A percentile compares a stretch with the other conserved stretches of the same genome.
These are phyloP conservation scores for Akanthomyces muscarius DNA, from an alignment of 2,329 filamentous ascomycete species.

Conservation along the genomic window DNA sequence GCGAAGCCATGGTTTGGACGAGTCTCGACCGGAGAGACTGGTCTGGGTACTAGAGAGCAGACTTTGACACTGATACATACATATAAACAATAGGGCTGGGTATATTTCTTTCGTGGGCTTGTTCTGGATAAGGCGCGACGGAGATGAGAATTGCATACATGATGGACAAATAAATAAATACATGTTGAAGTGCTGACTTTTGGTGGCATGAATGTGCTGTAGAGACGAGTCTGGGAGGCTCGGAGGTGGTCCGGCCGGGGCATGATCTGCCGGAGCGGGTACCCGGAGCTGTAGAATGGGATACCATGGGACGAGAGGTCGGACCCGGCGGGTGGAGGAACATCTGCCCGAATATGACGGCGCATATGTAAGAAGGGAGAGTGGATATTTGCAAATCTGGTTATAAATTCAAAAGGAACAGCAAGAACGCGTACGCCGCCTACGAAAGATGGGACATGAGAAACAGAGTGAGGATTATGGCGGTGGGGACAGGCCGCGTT, in stretches of 20 bases:
- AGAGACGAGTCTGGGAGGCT: background rate
- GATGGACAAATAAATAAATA: background rate
- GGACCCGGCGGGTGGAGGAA: background rate
- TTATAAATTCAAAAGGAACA: background rate
- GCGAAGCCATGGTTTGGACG: background rate
- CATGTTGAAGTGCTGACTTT: background rate
- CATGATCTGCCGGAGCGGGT: conserved; percentile 7
- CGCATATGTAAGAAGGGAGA: background rate
- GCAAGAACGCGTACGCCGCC: background rate
- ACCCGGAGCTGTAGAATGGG: background rate
- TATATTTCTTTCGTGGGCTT: background rate
- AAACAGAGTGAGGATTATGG: background rate
- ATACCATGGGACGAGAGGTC: too few relatives aligned
- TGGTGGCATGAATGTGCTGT: background rate
- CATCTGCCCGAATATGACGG: background rate
- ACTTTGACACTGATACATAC: conserved; percentile 5
- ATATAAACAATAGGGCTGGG: background rate
- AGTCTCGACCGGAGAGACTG: background rate
- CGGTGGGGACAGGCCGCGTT: conserved; percentile 13
- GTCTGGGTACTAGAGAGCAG: conserved; percentile 4
- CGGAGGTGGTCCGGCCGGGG: background rate
- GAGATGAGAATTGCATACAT: background rate
- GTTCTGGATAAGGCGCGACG: background rate
- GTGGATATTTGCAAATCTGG: background rate
- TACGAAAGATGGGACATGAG: background rate